phyloP scores from a whole-genome alignment of 2,329 filamentous ascomycete species.

The Colletotrichum sp. region DNA sequence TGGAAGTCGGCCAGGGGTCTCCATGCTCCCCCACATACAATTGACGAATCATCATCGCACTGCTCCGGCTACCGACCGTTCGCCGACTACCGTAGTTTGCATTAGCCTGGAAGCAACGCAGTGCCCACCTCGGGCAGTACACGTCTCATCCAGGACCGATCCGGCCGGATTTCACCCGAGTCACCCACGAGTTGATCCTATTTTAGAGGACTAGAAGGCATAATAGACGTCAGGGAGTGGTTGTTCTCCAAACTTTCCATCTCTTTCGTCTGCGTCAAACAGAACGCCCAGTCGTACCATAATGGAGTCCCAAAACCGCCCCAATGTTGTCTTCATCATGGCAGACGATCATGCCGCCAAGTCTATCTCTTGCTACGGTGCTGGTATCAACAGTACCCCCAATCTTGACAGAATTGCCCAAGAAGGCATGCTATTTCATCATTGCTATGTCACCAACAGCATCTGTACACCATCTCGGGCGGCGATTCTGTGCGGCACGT shows the following conservation, averaged over 20 bases:
- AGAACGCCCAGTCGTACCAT: not conserved
- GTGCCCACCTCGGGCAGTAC: not conserved
- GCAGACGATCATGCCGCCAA: conserved; percentile 60
- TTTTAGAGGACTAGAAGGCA: not conserved
- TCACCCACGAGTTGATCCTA: not conserved
- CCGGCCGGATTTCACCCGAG: not conserved
- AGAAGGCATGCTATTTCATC: conserved; percentile 56
- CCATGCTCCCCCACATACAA: not conserved
- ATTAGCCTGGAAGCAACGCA: not conserved
- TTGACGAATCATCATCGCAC: not conserved
- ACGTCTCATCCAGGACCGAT: not conserved
- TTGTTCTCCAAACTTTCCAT: not conserved
- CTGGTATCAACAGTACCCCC: conserved; percentile 56
- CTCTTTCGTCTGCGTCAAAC: not conserved
- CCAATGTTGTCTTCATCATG: conserved; percentile 56
- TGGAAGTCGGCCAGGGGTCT: not conserved
- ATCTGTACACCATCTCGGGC: conserved; percentile 59
- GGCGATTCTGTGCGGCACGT: conserved; percentile 52
- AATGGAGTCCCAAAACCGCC: conserved; percentile 7
- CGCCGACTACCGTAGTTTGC: not conserved
- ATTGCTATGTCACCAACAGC: conserved; percentile 59
- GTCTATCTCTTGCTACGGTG: conserved; percentile 53
- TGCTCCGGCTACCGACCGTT: not conserved
- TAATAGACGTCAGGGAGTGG: not conserved
- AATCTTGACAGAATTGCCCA: conserved; percentile 55